Evolutionary conservation across 805 yeast species (phyloP), one percentile per base, ranked within the genome.

Genomic region (Candida loeiensis): DNA sequence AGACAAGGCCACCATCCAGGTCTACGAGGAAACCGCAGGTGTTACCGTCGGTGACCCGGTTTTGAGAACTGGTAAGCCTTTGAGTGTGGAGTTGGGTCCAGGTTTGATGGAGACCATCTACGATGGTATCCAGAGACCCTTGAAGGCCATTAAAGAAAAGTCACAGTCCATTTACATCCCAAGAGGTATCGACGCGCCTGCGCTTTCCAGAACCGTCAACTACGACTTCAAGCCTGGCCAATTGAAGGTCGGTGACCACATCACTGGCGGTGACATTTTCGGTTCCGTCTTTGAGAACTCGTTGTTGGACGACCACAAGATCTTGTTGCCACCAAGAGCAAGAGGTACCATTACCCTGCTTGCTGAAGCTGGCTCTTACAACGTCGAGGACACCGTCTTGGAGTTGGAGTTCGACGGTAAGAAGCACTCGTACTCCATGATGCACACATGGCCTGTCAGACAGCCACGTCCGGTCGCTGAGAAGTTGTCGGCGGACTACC

Each of bases 381-480:
- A 82, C 32, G 88, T 93, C 42, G 96, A 87, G 51, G 96, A 90
- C 56, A 79, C 88, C 37, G 72, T 93, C 40, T 69, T 93, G 53
- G 99, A 93, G 71, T 87, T 93, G 45, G 99, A 93, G 69, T 93
- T 90, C 56, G 91, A 89, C 47, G 98, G 97, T 52, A 76, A 79
- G 58, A 85, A 77, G 52, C 76, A 75, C 51, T 73, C 77, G 37
- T 91, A 86, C 73, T 75, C 95, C 32, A 89, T 93, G 96, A 88
- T 80, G 84, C 99, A 93, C 69, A 82, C 96, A 20, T 93, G 99
- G 99, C 99, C 99, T 26, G 99, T 93, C 47, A 89, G 99, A 76
- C 96, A 90, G 33, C 98, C 99, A 55, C 84, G 99, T 72, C 99
- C 99, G 13, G 98, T 91, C 35, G 85, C 97, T 37, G 95, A 89